Base-by-base conservation (phyloP, 768 basidiomycete species). In the Psilocybe cyanescens region DNA sequence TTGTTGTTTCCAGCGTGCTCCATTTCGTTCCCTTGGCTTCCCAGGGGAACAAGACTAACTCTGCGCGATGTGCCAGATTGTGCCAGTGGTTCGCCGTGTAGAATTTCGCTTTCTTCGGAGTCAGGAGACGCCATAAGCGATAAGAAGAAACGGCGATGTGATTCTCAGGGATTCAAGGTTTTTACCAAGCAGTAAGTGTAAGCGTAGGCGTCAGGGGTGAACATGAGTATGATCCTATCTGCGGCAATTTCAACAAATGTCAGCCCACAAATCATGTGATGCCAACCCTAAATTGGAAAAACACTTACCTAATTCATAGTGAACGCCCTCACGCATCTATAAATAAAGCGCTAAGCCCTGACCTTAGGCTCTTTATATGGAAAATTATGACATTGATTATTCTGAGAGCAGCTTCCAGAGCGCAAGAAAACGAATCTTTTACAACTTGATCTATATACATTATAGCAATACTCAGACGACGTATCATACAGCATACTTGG, bases 401-500 rank as follows among this genome's bases (percentile, higher is more conserved):
- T 35, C 33, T 35, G 33, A 11, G 33, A 35, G 33, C 33, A 11
- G 33, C 33, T 11, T 35, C 33, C 33, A 35, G 33, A 35, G 7
- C 33, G 11, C 33, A 35, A 35, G 33, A 24, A 2, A 2, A 24
- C 24, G 24, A 24, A 24, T 24, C 24, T 24, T 24, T 24, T 24
- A 24, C 24, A 24, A 24, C 24, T 24, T 24, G 24, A 24, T 24
- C 24, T 24, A 24, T 35, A 35, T 35, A 35, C 6, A 35, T 35
- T 35, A 35, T 35, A 11, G 11, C 33, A 35, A 3, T 24, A 24
- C 24, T 28, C 47, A 37, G 30, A 53, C 62, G 24, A 63, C 65
- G 14, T 66, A 66, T 16, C 65, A 64, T 6, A 62, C 63, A 46
- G 64, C 61, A 50, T 71, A 73, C 55, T 72, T 71, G 6, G 55